Evolutionary conservation across 441 rosid species (phyloP).

Genomic region (Metrosideros polymorpha): DNA sequence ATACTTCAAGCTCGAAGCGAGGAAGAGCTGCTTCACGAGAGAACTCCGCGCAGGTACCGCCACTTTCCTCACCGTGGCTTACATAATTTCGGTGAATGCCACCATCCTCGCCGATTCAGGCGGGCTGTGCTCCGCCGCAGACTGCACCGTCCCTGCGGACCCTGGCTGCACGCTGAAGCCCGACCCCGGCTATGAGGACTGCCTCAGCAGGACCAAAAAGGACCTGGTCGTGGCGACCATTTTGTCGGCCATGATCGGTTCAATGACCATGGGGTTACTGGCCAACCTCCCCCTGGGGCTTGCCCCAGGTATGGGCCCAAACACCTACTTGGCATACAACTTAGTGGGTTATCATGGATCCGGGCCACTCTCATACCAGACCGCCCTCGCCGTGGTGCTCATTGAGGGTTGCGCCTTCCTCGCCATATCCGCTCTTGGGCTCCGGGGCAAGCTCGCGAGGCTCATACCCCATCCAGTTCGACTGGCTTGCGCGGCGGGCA

Average conservation of each 20-base stretch:
- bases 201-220: conserved; percentile 46
- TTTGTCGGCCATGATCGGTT: conserved; percentile 66
- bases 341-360: conserved; percentile 77
- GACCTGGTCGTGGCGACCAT: conserved; percentile 74
- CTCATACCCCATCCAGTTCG: conserved; percentile 56
- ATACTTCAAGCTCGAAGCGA: conserved; percentile 60
- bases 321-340: conserved; percentile 77
- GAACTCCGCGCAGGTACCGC: conserved; percentile 89
- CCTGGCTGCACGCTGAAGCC: conserved; percentile 46
- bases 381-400: conserved; percentile 61
- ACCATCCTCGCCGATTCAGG: conserved; percentile 77
- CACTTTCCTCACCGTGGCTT: conserved; percentile 89
- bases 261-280: conserved; percentile 66
- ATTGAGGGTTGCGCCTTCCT: conserved; percentile 62
- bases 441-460: conserved; percentile 55
- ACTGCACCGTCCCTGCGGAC: conserved; percentile 33
- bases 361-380: conserved; percentile 54
- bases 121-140: conserved; percentile 50
- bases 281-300: conserved; percentile 74
- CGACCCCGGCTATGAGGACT: conserved; percentile 50
- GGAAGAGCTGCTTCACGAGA: conserved; percentile 60
- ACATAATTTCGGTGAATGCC: conserved; percentile 77
- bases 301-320: conserved; percentile 89
- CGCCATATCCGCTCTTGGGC: conserved; percentile 43
- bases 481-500: conserved; percentile 57